These are phyloP conservation scores for Casaregolazyma suthepensis DNA, from an alignment of 1,139 yeast species.

Conservation along the genomic window DNA sequence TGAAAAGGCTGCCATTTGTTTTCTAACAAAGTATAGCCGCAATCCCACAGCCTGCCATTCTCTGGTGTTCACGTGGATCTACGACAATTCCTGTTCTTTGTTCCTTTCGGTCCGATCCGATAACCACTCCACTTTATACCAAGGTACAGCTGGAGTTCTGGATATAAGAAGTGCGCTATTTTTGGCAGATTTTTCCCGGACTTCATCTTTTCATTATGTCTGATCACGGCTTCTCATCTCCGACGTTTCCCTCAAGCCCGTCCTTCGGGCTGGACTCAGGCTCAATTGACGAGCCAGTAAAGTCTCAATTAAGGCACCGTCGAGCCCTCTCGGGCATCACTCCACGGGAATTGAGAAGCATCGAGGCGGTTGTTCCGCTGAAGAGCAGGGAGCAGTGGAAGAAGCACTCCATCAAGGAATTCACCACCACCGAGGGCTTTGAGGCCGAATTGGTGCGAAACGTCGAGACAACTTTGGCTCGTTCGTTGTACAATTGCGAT, in stretches of 20 bases:
- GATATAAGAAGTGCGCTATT: background rate
- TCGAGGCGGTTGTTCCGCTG: slow-evolving; percentile 76
- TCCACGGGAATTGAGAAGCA: slow-evolving; percentile 78
- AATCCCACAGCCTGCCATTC: background rate
- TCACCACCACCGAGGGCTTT: slow-evolving; percentile 52
- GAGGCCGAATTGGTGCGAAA: slow-evolving; percentile 71
- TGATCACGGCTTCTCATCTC: background rate
- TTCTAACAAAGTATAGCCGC: background rate
- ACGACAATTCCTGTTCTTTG: background rate
- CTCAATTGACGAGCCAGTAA: slow-evolving; percentile 8
- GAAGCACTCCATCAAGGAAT: slow-evolving; percentile 50
- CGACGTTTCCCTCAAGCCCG: slow-evolving; percentile 6
- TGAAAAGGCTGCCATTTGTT: too few relatives aligned
- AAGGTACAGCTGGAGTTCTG: background rate
- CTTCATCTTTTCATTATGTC: background rate
- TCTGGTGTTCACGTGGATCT: background rate
- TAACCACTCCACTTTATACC: background rate
- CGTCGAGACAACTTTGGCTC: slow-evolving; percentile 83
- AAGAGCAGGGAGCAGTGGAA: slow-evolving; percentile 73
- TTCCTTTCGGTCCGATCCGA: background rate
- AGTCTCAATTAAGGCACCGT: slow-evolving; percentile 25
- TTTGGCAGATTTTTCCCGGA: background rate
- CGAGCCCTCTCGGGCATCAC: slow-evolving; percentile 87
- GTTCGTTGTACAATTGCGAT: slow-evolving; percentile 89
- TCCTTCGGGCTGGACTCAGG: slow-evolving; percentile 8